Evolutionary conservation across 2,329 filamentous ascomycete genomes (phyloP), one percentile per base, ranked within the genome.

Genomic region (Curvularia eragrostidis): DNA sequence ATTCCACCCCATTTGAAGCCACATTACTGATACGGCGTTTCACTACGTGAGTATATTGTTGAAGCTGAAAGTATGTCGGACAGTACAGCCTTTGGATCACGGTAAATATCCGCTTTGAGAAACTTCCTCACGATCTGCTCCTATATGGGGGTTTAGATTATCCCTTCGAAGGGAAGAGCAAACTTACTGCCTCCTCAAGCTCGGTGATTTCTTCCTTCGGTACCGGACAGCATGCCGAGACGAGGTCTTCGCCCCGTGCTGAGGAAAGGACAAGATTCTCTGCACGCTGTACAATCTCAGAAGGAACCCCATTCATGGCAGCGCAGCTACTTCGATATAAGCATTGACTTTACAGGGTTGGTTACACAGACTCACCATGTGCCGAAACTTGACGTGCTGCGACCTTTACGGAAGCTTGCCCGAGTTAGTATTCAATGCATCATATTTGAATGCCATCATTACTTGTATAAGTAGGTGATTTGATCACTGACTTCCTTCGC

Each of bases 361-460:
- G 2, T 1, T 19, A 9, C 7, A 18, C 9, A 18, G 5, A 61
- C 75, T 55, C 74, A 85, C 76, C 85, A 84, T 26, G 88, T 91
- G 0, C 95, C 95, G 69, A 96, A 96, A 71, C 93, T 97, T 13
- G 90, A 89, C 7, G 81, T 86, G 66, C 89, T 94, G 54, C 88
- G 84, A 0, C 93, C 93, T 2, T 80, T 64, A 36, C 79, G 76
- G 61, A 86, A 81, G 63, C 82, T 84, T 41, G 0, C 1, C 12
- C 39, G 10, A 10, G 32, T 74, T 34, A 74, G 68, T 18, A 28
- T 24, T 8, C 24, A 3, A 4, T 12, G 5, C 18, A 4, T n/a
- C 24, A 15, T 44, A 30, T 7, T 8, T 1, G 44, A 12, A 18
- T 18, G 9, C 49, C 21, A 2, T 6, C 64, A 81, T 77, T 42